phyloP scores from a whole-genome alignment of 495 filamentous ascomycete genomes.

The Lophiotrema nucula region DNA sequence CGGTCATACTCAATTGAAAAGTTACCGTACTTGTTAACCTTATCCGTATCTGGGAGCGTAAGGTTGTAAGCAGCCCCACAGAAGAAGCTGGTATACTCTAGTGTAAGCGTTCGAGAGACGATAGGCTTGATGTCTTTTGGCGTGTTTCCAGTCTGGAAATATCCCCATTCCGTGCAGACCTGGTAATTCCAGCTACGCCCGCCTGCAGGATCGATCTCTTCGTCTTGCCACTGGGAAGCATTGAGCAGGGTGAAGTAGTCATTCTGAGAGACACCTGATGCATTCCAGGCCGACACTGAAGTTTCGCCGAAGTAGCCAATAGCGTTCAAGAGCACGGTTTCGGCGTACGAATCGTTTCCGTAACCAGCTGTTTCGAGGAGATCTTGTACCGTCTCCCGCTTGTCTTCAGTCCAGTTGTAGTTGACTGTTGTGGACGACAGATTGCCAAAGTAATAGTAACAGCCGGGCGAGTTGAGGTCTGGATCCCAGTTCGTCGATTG shows the following conservation, averaged over 20 bases:
- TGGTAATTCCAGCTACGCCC: slow-evolving; percentile 39
- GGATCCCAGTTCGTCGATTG: slow-evolving; percentile 73
- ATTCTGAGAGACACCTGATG: slow-evolving; percentile 47
- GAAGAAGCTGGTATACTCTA: slow-evolving; percentile 52
- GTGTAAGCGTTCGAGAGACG: slow-evolving; percentile 61
- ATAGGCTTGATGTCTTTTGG: slow-evolving; percentile 59
- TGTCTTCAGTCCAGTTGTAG: slow-evolving; percentile 46
- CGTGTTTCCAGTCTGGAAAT: slow-evolving; percentile 63
- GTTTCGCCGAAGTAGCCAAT: slow-evolving; percentile 60
- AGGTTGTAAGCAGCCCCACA: slow-evolving; percentile 66
- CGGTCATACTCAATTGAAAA: slow-evolving; percentile 62
- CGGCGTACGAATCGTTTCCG: slow-evolving; percentile 48
- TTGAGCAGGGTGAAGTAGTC: slow-evolving; percentile 55
- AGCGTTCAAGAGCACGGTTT: slow-evolving; percentile 61
- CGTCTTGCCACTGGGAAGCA: slow-evolving; percentile 52
- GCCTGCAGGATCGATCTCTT: slow-evolving; percentile 44
- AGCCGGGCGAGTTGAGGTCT: slow-evolving; percentile 50
- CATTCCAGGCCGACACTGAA: slow-evolving; percentile 39
- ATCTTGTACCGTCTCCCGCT: slow-evolving; percentile 45
- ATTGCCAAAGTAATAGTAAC: slow-evolving; percentile 44
- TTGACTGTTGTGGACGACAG: slow-evolving; percentile 39
- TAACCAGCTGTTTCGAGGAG: slow-evolving; percentile 60
- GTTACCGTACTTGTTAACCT: slow-evolving; percentile 70
- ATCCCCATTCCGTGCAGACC: slow-evolving; percentile 62
- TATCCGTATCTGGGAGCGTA: slow-evolving; percentile 52